These are phyloP conservation scores for Sporisorium iseilematis-ciliati DNA, from an alignment of 1,284 basidiomycete genomes.

Conservation along the genomic window DNA sequence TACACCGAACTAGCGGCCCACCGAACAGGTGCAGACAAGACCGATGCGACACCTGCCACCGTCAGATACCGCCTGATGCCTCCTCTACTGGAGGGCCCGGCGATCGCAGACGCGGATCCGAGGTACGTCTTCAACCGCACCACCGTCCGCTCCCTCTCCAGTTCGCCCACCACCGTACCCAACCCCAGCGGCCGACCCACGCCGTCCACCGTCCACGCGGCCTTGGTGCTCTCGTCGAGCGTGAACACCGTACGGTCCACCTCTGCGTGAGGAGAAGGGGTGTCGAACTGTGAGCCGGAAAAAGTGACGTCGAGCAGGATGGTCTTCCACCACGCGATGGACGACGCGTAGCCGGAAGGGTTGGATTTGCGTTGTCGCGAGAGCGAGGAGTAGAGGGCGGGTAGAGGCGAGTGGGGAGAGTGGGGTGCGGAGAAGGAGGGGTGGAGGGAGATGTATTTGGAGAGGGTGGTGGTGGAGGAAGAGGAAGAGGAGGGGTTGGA, in stretches of 20 bases:
- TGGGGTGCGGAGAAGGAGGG: constrained; percentile 31
- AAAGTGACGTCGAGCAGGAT: constrained; percentile 77
- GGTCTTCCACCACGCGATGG: constrained; percentile 88
- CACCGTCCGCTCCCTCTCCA: constrained; percentile 69
- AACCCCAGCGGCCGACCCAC: constrained; percentile 85
- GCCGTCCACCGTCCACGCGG: constrained; percentile 60
- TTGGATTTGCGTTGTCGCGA: constrained; percentile 85
- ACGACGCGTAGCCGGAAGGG: constrained; percentile 81
- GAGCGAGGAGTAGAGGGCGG: constrained; percentile 88
- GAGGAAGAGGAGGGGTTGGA: background rate
- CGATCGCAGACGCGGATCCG: constrained; percentile 70
- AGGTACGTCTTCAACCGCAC: constrained; percentile 76
- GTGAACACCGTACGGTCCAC: constrained; percentile 72
- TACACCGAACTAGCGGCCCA: constrained; percentile 79
- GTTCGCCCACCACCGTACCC: constrained; percentile 76
- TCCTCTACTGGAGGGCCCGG: constrained; percentile 72
- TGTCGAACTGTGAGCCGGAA: constrained; percentile 33
- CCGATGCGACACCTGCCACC: constrained; percentile 15
- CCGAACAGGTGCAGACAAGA: constrained; percentile 59
- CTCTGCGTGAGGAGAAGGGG: background rate
- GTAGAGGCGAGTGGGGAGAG: constrained; percentile 71
- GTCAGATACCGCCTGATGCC: constrained; percentile 25
- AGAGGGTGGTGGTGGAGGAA: constrained; percentile 5
- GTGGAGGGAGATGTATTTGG: constrained; percentile 37
- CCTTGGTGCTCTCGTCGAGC: constrained; percentile 72